phyloP scores from a whole-genome alignment of 78 protist species.

The Chrysochromulina parva region DNA sequence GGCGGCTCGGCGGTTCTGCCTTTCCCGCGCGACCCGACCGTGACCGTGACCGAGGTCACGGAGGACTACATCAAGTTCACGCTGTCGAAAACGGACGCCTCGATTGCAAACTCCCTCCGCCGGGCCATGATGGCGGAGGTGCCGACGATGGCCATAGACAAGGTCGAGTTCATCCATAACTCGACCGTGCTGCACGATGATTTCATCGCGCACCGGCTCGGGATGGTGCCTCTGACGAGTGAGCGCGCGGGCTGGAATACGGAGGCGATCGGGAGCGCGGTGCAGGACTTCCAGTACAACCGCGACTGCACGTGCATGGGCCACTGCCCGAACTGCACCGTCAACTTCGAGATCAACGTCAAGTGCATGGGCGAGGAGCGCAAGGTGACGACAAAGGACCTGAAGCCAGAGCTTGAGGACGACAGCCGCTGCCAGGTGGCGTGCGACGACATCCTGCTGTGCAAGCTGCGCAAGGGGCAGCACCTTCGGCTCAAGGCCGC shows the following conservation, averaged over 20 bases:
- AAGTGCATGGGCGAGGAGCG: neutral
- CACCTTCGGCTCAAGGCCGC: conserved; percentile 45
- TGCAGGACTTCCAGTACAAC: conserved; percentile 20
- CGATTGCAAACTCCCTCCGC: conserved; percentile 65
- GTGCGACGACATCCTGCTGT: conserved; percentile 58
- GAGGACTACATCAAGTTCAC: neutral
- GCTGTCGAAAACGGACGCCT: neutral
- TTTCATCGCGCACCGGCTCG: conserved; percentile 89
- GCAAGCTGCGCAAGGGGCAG: conserved; percentile 72
- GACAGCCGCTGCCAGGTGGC: neutral
- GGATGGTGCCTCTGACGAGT: conserved; percentile 79
- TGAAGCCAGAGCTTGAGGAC: neutral
- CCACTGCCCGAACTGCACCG: conserved; percentile 68
- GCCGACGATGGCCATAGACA: conserved; percentile 86
- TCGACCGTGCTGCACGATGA: conserved; percentile 84
- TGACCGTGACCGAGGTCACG: neutral
- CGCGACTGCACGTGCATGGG: conserved; percentile 61
- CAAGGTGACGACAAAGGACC: conserved; percentile 36
- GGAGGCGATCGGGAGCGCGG: neutral
- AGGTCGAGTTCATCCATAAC: conserved; percentile 75
- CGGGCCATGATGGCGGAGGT: conserved; percentile 87
- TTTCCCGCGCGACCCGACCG: too few species aligned
- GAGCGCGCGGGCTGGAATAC: neutral
- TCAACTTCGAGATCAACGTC: conserved; percentile 54
- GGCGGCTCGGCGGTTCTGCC: too few species aligned